Evolutionary conservation across 1,284 basidiomycete species (phyloP).

Genomic region (Hypsizygus ulmarius): DNA sequence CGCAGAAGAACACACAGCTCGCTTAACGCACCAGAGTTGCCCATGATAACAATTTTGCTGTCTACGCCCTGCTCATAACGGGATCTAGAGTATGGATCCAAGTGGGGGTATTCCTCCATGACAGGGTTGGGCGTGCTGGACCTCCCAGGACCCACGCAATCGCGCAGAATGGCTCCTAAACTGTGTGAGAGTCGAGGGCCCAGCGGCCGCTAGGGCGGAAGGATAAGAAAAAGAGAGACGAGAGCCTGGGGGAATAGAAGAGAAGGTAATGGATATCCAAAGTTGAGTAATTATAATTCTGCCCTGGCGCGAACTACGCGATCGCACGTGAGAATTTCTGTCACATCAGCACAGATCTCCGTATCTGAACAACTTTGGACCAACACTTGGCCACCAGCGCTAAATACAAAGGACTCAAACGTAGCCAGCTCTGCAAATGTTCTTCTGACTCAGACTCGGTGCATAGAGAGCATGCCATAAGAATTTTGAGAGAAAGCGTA

Average conservation of each 20-base stretch:
- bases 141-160: conserved; percentile 21
- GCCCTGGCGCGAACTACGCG: conserved; percentile 27
- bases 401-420: no score
- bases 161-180: conserved; percentile 21
- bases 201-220: conserved; percentile 34
- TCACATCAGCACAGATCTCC: conserved; percentile 12
- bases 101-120: conserved; percentile 47
- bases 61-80: conserved; percentile 82
- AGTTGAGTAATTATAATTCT: conserved; percentile 22
- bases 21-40: conserved; percentile 74
- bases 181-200: conserved; percentile 30
- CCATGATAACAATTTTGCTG: conserved; percentile 96
- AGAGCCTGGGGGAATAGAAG: conserved; percentile 25
- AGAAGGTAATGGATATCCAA: conserved; percentile 25
- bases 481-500: conserved; percentile 9
- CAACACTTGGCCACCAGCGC: no score
- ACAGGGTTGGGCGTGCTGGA: conserved; percentile 20
- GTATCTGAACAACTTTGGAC: conserved; percentile 1
- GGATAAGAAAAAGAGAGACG: conserved; percentile 22
- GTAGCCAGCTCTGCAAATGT: no score
- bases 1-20: conserved; percentile 1
- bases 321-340: conserved; percentile 21
- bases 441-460: neutral
- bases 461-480: conserved; percentile 14
- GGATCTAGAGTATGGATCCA: conserved; percentile 62